Evolutionary conservation across 2,329 filamentous ascomycete genomes (phyloP).

Genomic region (Huntiella moniliformis): DNA sequence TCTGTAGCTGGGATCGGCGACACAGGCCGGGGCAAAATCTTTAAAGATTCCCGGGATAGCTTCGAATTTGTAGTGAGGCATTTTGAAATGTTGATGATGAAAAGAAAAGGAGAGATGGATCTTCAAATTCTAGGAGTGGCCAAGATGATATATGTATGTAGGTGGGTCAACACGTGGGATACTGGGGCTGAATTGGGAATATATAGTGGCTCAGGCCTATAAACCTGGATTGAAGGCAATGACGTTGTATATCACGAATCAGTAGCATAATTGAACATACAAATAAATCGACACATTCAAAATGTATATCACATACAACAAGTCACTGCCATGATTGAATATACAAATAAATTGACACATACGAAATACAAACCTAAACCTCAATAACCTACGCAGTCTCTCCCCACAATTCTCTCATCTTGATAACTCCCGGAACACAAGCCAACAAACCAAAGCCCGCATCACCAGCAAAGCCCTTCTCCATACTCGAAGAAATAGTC

Average conservation of each 20-base stretch:
- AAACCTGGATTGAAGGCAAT: not conserved
- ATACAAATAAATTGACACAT: not conserved
- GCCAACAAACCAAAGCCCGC: constrained; percentile 18
- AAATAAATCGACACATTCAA: not conserved
- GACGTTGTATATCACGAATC: not conserved
- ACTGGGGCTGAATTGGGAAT: too few relatives aligned
- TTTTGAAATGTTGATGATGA: not conserved
- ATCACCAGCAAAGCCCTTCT: constrained; percentile 32
- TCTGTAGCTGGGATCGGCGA: constrained; percentile 16
- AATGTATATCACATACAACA: too few relatives aligned
- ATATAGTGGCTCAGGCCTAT: too few relatives aligned
- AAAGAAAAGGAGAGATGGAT: too few relatives aligned
- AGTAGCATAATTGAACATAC: too few relatives aligned
- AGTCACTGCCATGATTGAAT: too few relatives aligned
- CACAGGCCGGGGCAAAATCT: constrained; percentile 21
- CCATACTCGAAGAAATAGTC: constrained; percentile 65
- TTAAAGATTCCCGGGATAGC: constrained; percentile 30
- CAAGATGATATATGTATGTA: too few relatives aligned
- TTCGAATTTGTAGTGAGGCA: constrained; percentile 13
- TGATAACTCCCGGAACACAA: constrained; percentile 21
- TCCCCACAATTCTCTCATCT: constrained; percentile 23
- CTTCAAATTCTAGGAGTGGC: too few relatives aligned
- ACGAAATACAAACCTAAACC: not conserved
- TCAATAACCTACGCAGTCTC: constrained; percentile 14
- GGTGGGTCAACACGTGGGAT: too few relatives aligned